Conservation (phyloP, 768 basidiomycete genomes). For the Floccularia luteovirens region DNA sequence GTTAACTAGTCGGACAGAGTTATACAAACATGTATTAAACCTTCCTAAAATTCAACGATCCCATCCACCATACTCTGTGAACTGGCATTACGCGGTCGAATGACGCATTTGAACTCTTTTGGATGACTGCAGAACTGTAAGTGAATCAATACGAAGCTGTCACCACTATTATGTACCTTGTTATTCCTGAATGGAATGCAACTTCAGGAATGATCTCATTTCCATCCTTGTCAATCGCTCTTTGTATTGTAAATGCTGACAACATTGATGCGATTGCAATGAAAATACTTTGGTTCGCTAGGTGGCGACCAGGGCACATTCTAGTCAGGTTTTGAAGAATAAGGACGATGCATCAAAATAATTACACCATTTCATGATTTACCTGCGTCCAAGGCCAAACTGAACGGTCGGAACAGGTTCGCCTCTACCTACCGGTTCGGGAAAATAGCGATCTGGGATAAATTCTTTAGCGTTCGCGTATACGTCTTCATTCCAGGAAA, state of each 20-base stretch:
- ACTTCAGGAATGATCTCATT: conserved; percentile 12
- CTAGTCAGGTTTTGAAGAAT: neutral
- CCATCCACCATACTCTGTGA: no score
- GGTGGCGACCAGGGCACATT: conserved; percentile 1
- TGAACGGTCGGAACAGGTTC: neutral
- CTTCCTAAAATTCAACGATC: no score
- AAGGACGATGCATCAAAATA: neutral
- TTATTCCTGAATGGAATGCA: neutral
- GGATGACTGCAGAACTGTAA: no score
- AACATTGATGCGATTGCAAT: conserved; percentile 12
- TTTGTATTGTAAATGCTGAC: conserved; percentile 17
- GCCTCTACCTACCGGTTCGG: neutral
- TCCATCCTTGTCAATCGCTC: conserved; percentile 17
- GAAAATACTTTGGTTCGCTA: conserved; percentile 1
- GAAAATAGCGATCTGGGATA: no score
- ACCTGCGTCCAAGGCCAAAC: neutral
- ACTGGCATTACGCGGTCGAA: no score
- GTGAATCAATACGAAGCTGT: no score
- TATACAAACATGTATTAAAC: no score
- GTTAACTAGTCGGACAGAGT: no score
- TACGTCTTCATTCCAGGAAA: neutral
- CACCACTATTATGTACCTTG: no score
- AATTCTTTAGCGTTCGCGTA: neutral
- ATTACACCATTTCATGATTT: neutral
- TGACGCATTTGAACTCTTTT: no score